Evolutionary conservation across 345 rosid genomes (phyloP).

Genomic region (Schrenkiella parvula): DNA sequence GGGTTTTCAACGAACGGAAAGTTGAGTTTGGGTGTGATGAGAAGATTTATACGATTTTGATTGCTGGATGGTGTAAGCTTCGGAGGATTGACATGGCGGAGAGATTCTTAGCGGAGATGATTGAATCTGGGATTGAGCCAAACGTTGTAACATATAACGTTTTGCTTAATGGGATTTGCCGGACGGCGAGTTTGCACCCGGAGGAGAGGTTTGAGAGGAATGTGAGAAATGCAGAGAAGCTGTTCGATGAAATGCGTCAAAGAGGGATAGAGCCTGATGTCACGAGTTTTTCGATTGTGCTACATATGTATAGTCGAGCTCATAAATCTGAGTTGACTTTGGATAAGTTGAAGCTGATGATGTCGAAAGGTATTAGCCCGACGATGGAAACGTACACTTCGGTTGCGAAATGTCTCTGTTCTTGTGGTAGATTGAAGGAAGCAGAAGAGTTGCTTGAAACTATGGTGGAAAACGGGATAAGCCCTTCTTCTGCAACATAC

Average conservation of each 20-base stretch:
- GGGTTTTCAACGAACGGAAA: constrained; percentile 53
- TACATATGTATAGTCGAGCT: constrained; percentile 78
- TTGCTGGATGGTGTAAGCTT: constrained; percentile 37
- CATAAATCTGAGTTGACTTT: constrained; percentile 71
- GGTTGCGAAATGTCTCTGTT: constrained; percentile 74
- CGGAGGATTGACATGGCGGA: constrained; percentile 69
- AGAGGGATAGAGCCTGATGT: constrained; percentile 84
- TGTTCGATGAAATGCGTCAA: constrained; percentile 76
- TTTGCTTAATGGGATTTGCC: constrained; percentile 69
- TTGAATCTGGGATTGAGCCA: constrained; percentile 58
- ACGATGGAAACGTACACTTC: constrained; percentile 66
- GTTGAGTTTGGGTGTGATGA: constrained; percentile 37
- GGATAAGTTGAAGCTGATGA: constrained; percentile 71
- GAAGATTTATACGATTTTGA: constrained; percentile 62
- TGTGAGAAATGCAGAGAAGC: constrained; percentile 55
- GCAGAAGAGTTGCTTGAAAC: constrained; percentile 62
- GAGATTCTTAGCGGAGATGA: constrained; percentile 68
- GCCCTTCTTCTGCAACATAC: constrained; percentile 58
- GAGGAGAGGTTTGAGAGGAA: constrained; percentile 61
- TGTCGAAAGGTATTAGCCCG: constrained; percentile 57
- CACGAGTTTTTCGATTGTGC: constrained; percentile 66
- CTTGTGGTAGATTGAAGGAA: constrained; percentile 65
- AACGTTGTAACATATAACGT: constrained; percentile 71
- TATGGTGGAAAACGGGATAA: constrained; percentile 59
- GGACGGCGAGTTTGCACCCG: constrained; percentile 75